These are phyloP conservation scores for Colletotrichum abscissum DNA, from an alignment of 2,329 filamentous ascomycete species.

Conservation along the genomic window DNA sequence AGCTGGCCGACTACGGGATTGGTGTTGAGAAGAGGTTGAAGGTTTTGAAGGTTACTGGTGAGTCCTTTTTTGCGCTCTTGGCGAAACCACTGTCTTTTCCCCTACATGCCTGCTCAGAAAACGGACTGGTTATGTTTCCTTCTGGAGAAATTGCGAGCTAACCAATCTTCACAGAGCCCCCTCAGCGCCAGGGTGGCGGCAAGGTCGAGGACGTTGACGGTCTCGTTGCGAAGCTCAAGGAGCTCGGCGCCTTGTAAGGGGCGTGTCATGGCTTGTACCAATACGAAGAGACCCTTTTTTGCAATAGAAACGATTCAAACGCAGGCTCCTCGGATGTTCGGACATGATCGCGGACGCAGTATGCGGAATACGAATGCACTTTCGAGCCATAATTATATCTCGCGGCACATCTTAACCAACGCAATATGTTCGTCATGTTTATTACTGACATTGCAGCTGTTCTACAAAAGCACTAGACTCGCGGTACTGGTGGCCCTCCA, in stretches of 20 bases:
- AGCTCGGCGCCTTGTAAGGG: constrained; percentile 85
- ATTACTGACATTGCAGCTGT: neutral
- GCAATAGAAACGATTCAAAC: constrained; percentile 27
- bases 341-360: neutral
- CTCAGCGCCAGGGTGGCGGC: constrained; percentile 87
- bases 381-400: neutral
- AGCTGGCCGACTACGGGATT: constrained; percentile 82
- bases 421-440: too few species aligned
- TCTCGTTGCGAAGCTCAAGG: constrained; percentile 93
- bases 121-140: neutral
- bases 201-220: constrained; percentile 98
- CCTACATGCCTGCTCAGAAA: neutral
- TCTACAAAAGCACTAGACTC: neutral
- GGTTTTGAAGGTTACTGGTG: constrained; percentile 88
- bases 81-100: neutral
- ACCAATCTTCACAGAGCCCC: constrained; percentile 73
- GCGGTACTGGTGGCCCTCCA: neutral
- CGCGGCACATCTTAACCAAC: neutral
- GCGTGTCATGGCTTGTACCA: constrained; percentile 11
- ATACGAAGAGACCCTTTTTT: constrained; percentile 17
- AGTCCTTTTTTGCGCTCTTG: constrained; percentile 44
- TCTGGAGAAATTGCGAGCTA: neutral
- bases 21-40: constrained; percentile 82
- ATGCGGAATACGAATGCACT: neutral
- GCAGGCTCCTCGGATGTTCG: neutral